Conservation (phyloP, 257 asterid genomes). For the Nicotiana noctiflora region DNA sequence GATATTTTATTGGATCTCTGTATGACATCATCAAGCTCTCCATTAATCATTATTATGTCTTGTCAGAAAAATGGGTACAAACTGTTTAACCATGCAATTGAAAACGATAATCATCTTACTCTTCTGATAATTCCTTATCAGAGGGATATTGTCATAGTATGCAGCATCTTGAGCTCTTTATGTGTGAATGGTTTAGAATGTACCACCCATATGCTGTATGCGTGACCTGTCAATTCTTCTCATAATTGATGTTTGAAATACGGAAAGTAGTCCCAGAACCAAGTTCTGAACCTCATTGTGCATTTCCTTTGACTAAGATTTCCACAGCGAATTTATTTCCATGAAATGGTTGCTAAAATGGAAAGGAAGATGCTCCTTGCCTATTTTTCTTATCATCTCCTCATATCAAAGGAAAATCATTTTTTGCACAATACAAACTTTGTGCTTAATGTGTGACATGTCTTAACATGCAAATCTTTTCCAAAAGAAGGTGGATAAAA, state of each 20-base stretch:
- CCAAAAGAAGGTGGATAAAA: background rate
- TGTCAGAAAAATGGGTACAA: background rate
- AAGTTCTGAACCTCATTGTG: background rate
- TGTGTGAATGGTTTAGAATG: background rate
- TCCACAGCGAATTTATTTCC: background rate
- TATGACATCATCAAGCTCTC: background rate
- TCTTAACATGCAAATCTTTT: background rate
- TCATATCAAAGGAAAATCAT: too few relatives aligned
- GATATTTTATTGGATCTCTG: background rate
- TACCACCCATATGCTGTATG: background rate
- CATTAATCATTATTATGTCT: background rate
- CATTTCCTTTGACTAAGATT: background rate
- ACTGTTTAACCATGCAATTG: background rate
- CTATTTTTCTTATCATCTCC: background rate
- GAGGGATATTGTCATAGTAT: background rate
- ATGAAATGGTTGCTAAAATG: background rate
- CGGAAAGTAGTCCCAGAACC: background rate
- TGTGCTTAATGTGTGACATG: background rate
- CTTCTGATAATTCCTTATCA: background rate
- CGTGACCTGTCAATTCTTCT: background rate
- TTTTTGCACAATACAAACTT: background rate
- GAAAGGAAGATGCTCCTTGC: background rate
- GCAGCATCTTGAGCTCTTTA: background rate
- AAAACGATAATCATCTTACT: background rate
- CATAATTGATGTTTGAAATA: background rate